Evolutionary conservation across 176 grass and related monocot species (phyloP).

Genomic region (Oryza glumipatula): DNA sequence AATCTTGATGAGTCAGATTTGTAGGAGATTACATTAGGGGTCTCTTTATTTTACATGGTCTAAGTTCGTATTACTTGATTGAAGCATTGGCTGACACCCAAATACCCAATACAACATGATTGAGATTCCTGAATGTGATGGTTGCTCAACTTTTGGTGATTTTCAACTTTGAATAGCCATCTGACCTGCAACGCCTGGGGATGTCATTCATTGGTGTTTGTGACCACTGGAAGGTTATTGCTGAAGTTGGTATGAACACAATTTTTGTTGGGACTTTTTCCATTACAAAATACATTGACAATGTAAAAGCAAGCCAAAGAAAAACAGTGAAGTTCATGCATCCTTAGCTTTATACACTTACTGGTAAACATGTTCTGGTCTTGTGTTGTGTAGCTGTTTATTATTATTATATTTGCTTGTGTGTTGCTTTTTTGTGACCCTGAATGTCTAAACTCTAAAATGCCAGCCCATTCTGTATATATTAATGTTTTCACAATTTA

Average conservation of each 20-base stretch:
- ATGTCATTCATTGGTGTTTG: not conserved
- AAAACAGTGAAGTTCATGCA: not conserved
- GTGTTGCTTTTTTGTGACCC: not conserved
- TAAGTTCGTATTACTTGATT: not conserved
- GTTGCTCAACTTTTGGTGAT: not conserved
- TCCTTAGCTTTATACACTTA: not conserved
- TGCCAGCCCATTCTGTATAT: not conserved
- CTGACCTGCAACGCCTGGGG: not conserved
- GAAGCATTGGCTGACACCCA: not conserved
- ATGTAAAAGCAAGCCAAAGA: not conserved
- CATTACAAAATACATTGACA: not conserved
- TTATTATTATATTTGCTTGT: not conserved
- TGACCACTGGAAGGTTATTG: not conserved
- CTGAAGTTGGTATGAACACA: not conserved
- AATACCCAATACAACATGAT: not conserved
- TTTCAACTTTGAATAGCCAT: not conserved
- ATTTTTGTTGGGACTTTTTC: not conserved
- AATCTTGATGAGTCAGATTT: not conserved
- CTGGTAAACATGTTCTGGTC: not conserved
- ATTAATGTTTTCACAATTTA: not conserved
- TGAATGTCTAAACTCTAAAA: constrained; percentile 9
- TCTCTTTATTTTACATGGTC: not conserved
- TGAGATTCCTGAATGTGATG: not conserved
- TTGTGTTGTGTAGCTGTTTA: not conserved
- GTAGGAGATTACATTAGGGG: not conserved